A percentile compares a stretch with the other conserved stretches of the same genome.
Conservation (phyloP, 2,329 filamentous ascomycete genomes). For the Fusarium algeriense region DNA sequence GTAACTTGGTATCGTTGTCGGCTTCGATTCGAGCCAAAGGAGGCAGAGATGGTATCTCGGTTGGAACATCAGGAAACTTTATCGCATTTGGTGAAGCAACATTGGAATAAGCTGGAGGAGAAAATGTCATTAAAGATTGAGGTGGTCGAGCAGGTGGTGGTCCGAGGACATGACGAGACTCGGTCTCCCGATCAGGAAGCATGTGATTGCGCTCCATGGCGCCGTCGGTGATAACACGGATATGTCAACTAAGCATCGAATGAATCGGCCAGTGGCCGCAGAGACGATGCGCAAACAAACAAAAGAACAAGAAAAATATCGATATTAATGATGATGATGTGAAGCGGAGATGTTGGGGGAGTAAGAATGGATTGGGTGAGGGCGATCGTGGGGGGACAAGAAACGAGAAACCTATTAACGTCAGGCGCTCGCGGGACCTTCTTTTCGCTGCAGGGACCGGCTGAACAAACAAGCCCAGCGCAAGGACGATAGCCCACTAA, state of each 20-base stretch:
- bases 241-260: conserved; percentile 47
- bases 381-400: conserved; percentile 40
- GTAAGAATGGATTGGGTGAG: conserved; percentile 15
- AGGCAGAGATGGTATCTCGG: conserved; percentile 43
- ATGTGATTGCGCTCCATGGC: conserved; percentile 62
- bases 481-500: conserved; percentile 31
- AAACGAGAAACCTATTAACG: conserved; percentile 27
- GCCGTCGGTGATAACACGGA: conserved; percentile 47
- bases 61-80: conserved; percentile 48
- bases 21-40: conserved; percentile 41
- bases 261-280: conserved; percentile 34
- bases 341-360: conserved; percentile 37
- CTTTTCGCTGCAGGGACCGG: conserved; percentile 46
- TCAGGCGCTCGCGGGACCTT: conserved; percentile 39
- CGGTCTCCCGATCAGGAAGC: conserved; percentile 50
- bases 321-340: not conserved
- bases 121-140: conserved; percentile 41
- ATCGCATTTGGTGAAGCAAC: conserved; percentile 41
- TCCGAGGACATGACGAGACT: conserved; percentile 45
- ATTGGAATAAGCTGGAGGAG: conserved; percentile 45
- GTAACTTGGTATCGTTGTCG: conserved; percentile 50
- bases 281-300: not conserved
- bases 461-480: conserved; percentile 24
- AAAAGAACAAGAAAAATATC: not conserved
- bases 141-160: conserved; percentile 46